Percentiles rank a stretch among this genome's conserved stretches.
Evolutionary conservation across 768 basidiomycete genomes (phyloP).

Genomic region (Tulasnella sp.): DNA sequence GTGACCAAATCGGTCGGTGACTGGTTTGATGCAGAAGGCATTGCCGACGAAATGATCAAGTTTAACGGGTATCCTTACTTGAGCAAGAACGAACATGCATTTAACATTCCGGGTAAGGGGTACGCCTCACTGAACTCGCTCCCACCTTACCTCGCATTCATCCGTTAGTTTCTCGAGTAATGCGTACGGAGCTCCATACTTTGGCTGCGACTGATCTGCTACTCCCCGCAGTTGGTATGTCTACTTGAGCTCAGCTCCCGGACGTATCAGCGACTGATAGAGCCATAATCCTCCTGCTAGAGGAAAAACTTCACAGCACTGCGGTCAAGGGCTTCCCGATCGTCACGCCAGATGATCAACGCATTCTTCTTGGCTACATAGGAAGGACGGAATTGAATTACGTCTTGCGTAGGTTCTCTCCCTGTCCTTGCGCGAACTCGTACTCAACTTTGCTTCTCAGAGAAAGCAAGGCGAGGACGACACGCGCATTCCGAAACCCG

Average conservation of each 20-base stretch:
- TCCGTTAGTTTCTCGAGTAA: conserved; percentile 63
- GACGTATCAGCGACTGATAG: neutral
- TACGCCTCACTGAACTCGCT: conserved; percentile 15
- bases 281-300: conserved; percentile 47
- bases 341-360: conserved; percentile 61
- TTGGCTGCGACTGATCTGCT: conserved; percentile 75
- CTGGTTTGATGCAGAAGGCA: conserved; percentile 88
- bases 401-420: conserved; percentile 68
- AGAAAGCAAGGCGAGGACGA: conserved; percentile 68
- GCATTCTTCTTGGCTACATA: conserved; percentile 82
- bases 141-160: neutral
- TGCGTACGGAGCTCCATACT: conserved; percentile 78
- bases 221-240: conserved; percentile 77
- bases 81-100: conserved; percentile 93
- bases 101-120: conserved; percentile 80
- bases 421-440: neutral
- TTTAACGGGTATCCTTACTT: conserved; percentile 98
- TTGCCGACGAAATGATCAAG: conserved; percentile 95
- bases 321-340: conserved; percentile 92
- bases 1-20: conserved; percentile 98
- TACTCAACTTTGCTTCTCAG: conserved; percentile 41
- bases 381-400: conserved; percentile 82
- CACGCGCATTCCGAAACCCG: conserved; percentile 64
- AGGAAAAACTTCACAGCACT: conserved; percentile 68
- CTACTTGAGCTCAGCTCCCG: neutral